A percentile compares a stretch with the other conserved stretches of the same genome.
Conservation (phyloP, 768 basidiomycete species). For the Hirschioporus abietinus region DNA sequence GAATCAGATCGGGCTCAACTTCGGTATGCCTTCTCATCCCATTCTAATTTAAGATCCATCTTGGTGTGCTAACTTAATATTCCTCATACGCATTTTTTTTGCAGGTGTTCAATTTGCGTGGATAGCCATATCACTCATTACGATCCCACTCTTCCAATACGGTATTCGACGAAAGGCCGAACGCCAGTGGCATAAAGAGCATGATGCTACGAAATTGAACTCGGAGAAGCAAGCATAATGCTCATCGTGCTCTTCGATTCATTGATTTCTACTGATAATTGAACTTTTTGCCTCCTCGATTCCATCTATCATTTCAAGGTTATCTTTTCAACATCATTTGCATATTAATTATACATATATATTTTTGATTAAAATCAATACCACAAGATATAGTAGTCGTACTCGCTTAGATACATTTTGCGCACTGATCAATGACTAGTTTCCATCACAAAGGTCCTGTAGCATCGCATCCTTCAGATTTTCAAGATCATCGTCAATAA, state of each 20-base stretch:
- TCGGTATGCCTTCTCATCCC: neutral
- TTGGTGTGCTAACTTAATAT: slow-evolving; percentile 1
- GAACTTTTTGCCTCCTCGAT: neutral
- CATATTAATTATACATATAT: neutral
- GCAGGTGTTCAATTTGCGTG: slow-evolving; percentile 50
- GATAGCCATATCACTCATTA: slow-evolving; percentile 48
- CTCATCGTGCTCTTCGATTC: neutral
- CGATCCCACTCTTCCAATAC: slow-evolving; percentile 48
- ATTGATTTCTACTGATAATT: neutral
- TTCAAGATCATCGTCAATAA: neutral
- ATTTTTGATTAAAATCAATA: neutral
- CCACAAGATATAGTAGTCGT: neutral
- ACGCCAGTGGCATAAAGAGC: neutral
- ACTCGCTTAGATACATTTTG: neutral
- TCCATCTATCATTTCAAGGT: too few species aligned
- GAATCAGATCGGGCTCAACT: slow-evolving; percentile 42
- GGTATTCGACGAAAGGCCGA: slow-evolving; percentile 21
- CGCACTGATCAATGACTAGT: neutral
- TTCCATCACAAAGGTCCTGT: neutral
- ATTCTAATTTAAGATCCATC: neutral
- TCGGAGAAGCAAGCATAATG: neutral
- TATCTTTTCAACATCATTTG: neutral
- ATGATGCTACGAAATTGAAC: neutral
- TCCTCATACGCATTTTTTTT: neutral
- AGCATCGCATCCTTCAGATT: neutral